A percentile compares a stretch with the other conserved stretches of the same genome.
Conservation (phyloP, 2,329 filamentous ascomycete genomes). For the Diplocarpon mali region DNA sequence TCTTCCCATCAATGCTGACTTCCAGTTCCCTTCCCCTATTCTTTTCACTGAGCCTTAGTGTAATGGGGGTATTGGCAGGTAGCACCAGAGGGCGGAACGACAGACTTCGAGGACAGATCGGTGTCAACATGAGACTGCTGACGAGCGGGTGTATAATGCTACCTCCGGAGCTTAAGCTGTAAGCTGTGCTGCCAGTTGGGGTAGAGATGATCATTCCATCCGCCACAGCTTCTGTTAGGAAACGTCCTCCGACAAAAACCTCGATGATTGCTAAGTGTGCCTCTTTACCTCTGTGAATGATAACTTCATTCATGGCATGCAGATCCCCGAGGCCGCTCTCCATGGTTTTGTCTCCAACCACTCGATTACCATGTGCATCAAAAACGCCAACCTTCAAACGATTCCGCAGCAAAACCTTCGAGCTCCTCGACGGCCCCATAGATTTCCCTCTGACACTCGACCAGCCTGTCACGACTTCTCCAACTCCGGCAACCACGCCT, state of each 20-base stretch:
- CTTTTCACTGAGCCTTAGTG: slow-evolving; percentile 68
- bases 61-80: slow-evolving; percentile 75
- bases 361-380: slow-evolving; percentile 51
- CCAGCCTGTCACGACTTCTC: slow-evolving; percentile 46
- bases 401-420: slow-evolving; percentile 77
- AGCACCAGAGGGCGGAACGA: slow-evolving; percentile 87
- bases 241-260: slow-evolving; percentile 79
- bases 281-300: slow-evolving; percentile 81
- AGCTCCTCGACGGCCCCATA: slow-evolving; percentile 62
- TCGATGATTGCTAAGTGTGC: slow-evolving; percentile 88
- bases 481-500: slow-evolving; percentile 11
- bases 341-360: slow-evolving; percentile 31
- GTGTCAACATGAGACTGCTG: slow-evolving; percentile 77
- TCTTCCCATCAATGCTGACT: slow-evolving; percentile 67
- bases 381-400: slow-evolving; percentile 80
- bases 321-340: slow-evolving; percentile 29
- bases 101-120: slow-evolving; percentile 85
- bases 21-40: slow-evolving; percentile 68
- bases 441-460: slow-evolving; percentile 66
- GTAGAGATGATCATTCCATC: slow-evolving; percentile 93
- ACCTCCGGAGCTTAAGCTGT: slow-evolving; percentile 85
- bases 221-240: slow-evolving; percentile 85
- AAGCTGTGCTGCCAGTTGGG: slow-evolving; percentile 89
- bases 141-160: slow-evolving; percentile 92
- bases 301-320: slow-evolving; percentile 86